Base-by-base conservation (phyloP, 2,329 filamentous ascomycete species). In the Helotiales sp. region DNA sequence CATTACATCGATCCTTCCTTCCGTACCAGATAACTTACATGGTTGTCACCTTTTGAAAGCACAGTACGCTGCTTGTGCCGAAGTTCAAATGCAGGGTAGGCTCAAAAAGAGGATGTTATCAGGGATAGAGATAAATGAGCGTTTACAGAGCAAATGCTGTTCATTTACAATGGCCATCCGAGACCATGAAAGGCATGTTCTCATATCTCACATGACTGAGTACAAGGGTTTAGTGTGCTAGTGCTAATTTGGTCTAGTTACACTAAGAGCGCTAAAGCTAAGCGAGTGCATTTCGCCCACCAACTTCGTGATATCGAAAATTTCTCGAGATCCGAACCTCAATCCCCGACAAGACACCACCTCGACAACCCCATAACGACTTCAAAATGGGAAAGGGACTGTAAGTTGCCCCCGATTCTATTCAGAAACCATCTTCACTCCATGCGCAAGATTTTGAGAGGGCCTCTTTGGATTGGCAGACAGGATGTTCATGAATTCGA, bases 301-400 rank as follows among this genome's bases (percentile, higher is more conserved):
- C 57, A 37, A 26, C 47, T 64, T 26, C 4, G 24, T 15, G 28
- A 57, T 37, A 30, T 34, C n/a, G 28, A 52, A 52, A 50, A 32
- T 30, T 60, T 60, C 32, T 52, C 22, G 28, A 28, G 22, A 45
- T 34, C n/a, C n/a, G n/a, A n/a, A n/a, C n/a, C 8, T 11, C 61
- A 20, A 1, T 6, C 49, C n/a, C 30, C 30, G 30, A 37, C 62
- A 64, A 49, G 55, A 61, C 63, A 65, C 28, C 26, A 20, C 54
- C 55, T 52, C 47, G 49, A 59, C 57, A 59, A 54, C 22, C 55
- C 55, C 58, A 61, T 55, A 43, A 65, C 45, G 45, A 61, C 45
- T 49, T 45, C 65, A 66, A 70, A 77, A 85, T 85, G 83, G 82
- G 80, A 80, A 82, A 83, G 79, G 83, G 83, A 84, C 75, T 74